Percentiles rank a stretch among this genome's conserved stretches.
These are phyloP conservation scores for Eutrema salsugineum DNA, from an alignment of 441 rosid genomes.

Conservation along the genomic window DNA sequence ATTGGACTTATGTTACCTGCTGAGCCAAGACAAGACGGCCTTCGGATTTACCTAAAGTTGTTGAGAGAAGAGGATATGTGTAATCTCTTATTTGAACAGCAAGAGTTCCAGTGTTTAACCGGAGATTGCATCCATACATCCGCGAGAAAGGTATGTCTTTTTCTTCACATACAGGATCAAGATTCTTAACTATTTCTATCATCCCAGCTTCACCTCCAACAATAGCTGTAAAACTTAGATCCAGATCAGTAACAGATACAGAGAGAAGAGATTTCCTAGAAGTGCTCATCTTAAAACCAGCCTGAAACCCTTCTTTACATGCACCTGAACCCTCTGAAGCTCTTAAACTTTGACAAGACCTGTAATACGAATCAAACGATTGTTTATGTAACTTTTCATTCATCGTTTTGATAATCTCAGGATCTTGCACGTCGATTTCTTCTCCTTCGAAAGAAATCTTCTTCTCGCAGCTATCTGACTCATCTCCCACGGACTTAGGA, in stretches of 20 bases:
- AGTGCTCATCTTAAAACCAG: constrained; percentile 78
- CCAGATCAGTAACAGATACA: constrained; percentile 74
- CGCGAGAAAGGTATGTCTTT: constrained; percentile 82
- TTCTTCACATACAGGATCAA: constrained; percentile 73
- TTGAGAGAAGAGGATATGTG: constrained; percentile 75
- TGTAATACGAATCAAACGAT: constrained; percentile 78
- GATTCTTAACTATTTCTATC: constrained; percentile 74
- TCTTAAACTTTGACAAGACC: constrained; percentile 76
- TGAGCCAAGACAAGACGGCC: constrained; percentile 87
- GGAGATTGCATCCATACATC: constrained; percentile 73
- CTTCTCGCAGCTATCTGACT: constrained; percentile 40
- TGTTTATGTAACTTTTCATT: constrained; percentile 59
- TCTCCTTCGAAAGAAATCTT: constrained; percentile 53
- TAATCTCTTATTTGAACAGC: constrained; percentile 69
- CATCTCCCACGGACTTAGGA: constrained; percentile 44
- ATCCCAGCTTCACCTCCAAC: constrained; percentile 85
- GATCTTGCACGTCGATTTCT: constrained; percentile 63
- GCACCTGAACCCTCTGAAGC: constrained; percentile 85
- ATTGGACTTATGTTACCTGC: constrained; percentile 46
- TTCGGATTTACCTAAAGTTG: constrained; percentile 76
- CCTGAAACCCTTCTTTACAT: constrained; percentile 71
- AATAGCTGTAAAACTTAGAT: constrained; percentile 62
- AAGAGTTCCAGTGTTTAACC: constrained; percentile 55
- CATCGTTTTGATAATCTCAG: constrained; percentile 46
- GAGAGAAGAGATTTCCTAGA: constrained; percentile 71